A percentile compares a stretch with the other conserved stretches of the same genome.
Evolutionary conservation across 163 green algal genomes (phyloP).

Genomic region (Scenedesmus sp.): DNA sequence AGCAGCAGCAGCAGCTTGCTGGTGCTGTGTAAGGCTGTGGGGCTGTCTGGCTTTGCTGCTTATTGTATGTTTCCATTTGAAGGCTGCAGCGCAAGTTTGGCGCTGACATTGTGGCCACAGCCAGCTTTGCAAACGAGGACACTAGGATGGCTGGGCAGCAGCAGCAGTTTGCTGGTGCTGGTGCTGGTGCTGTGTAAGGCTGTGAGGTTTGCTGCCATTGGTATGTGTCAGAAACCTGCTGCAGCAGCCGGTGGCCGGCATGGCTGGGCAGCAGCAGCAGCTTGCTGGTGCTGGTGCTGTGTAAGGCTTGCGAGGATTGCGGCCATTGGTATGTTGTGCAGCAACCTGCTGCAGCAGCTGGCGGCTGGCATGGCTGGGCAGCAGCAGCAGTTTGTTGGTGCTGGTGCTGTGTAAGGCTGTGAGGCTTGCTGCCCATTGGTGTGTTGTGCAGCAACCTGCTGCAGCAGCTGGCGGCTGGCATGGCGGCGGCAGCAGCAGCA

Average conservation of each 20-base stretch:
- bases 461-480: too few relatives aligned
- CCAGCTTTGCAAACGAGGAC: conserved; percentile 50
- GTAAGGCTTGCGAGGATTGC: too few relatives aligned
- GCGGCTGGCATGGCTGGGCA: background rate
- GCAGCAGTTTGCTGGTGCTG: too few relatives aligned
- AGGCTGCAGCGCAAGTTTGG: conserved; percentile 49
- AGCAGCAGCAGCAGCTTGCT: background rate
- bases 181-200: too few relatives aligned
- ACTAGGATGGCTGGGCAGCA: background rate
- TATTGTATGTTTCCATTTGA: too few relatives aligned
- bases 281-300: conserved; percentile 41
- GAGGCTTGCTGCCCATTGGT: background rate
- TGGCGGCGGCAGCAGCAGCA: too few relatives aligned
- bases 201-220: too few relatives aligned
- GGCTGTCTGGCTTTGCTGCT: background rate
- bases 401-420: background rate
- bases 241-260: too few relatives aligned
- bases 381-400: conserved; percentile 1
- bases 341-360: conserved; percentile 37
- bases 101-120: conserved; percentile 17
- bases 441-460: too few relatives aligned
- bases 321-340: conserved; percentile 38
- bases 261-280: conserved; percentile 11
- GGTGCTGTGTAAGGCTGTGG: background rate
- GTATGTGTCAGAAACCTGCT: too few relatives aligned